These are phyloP conservation scores for Ascomycota sp. DNA, from an alignment of 2,329 filamentous ascomycete genomes.

Conservation along the genomic window DNA sequence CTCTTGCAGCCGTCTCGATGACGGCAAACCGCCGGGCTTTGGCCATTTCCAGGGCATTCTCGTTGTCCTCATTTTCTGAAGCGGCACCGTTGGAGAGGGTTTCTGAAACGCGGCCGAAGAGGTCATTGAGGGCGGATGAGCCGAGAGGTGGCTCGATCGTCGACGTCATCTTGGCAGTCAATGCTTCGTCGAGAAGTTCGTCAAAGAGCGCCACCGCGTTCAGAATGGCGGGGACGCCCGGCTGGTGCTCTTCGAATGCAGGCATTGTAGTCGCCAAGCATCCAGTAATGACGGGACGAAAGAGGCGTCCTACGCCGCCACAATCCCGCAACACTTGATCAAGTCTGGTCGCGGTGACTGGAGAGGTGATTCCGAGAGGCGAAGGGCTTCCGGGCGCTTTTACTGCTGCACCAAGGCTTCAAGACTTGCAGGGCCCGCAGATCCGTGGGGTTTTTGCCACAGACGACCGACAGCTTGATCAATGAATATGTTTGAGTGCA, in stretches of 20 bases:
- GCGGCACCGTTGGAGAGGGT: slow-evolving; percentile 10
- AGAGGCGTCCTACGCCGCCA: not conserved
- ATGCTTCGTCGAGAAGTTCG: slow-evolving; percentile 35
- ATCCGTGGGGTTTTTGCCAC: too few species aligned
- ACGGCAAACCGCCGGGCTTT: slow-evolving; percentile 37
- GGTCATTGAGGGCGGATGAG: slow-evolving; percentile 38
- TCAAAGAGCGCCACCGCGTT: slow-evolving; percentile 30
- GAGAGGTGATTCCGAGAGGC: too few species aligned
- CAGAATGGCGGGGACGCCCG: slow-evolving; percentile 29
- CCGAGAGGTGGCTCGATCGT: slow-evolving; percentile 54
- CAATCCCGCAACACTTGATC: too few species aligned
- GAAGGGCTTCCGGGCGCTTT: too few species aligned
- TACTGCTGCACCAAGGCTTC: too few species aligned
- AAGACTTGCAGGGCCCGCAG: too few species aligned
- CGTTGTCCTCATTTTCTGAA: slow-evolving; percentile 9
- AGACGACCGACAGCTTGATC: too few species aligned
- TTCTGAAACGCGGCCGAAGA: slow-evolving; percentile 21
- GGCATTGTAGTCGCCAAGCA: slow-evolving; percentile 20
- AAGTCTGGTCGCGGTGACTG: too few species aligned
- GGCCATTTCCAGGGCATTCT: slow-evolving; percentile 16
- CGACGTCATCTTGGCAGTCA: slow-evolving; percentile 31
- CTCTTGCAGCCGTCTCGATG: slow-evolving; percentile 64
- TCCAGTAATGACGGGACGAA: not conserved
- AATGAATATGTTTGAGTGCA: too few species aligned
- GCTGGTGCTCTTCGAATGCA: slow-evolving; percentile 19